Percentiles rank a stretch among this genome's conserved stretches.
Conservation (phyloP, 345 rosid species). For the Moringa oleifera region DNA sequence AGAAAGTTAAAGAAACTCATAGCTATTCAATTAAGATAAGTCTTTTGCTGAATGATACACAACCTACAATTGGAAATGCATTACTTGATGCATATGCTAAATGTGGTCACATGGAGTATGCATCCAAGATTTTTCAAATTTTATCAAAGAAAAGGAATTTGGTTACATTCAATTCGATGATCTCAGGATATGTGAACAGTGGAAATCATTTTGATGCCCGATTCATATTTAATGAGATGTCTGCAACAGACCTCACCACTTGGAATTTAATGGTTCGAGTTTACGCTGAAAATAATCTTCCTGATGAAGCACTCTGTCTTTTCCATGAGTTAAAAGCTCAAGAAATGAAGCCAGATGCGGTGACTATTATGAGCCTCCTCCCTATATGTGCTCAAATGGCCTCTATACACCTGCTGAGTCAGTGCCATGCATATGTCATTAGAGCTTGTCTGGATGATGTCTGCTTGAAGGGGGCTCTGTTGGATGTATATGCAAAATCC, state of each 20-base stretch:
- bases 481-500: slow-evolving; percentile 80
- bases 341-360: slow-evolving; percentile 67
- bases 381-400: slow-evolving; percentile 61
- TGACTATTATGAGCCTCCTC: slow-evolving; percentile 70
- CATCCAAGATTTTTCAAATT: slow-evolving; percentile 49
- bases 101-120: slow-evolving; percentile 52
- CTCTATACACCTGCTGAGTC: slow-evolving; percentile 54
- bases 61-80: slow-evolving; percentile 48
- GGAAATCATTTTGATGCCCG: slow-evolving; percentile 50
- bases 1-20: slow-evolving; percentile 66
- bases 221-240: slow-evolving; percentile 39
- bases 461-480: slow-evolving; percentile 51
- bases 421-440: slow-evolving; percentile 68
- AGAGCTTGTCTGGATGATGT: slow-evolving; percentile 56
- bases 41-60: slow-evolving; percentile 31
- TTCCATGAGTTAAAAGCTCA: slow-evolving; percentile 49
- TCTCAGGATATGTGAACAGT: slow-evolving; percentile 46
- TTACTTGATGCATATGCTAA: slow-evolving; percentile 74
- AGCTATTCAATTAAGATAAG: slow-evolving; percentile 54
- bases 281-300: slow-evolving; percentile 48
- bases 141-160: slow-evolving; percentile 40
- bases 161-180: slow-evolving; percentile 57
- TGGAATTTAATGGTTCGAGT: slow-evolving; percentile 83
- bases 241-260: slow-evolving; percentile 51
- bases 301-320: slow-evolving; percentile 46